Base-by-base conservation (phyloP, 257 asterid species). In the Plantago major region DNA sequence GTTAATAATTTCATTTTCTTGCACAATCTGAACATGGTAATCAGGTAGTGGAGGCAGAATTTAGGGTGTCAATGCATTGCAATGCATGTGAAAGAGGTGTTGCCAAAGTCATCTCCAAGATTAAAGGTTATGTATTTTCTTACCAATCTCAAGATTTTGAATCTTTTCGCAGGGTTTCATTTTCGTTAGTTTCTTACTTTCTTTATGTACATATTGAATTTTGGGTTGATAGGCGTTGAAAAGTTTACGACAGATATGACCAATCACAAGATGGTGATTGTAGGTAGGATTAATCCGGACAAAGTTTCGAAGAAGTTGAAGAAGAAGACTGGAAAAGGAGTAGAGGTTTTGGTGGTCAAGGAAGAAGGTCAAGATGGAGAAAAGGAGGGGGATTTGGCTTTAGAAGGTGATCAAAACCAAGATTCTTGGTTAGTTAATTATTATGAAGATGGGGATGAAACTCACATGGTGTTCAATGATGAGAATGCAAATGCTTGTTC, bases 401-500 rank as follows among this genome's bases (percentile, higher is more conserved):
- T 22, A 15, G 62, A 67, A 68, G 50, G 38, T 40, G 47, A 5
- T 43, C 65, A 37, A 58, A 3, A 33, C 10, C 67, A 16, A 55
- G 64, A 67, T 14, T 38, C 67, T 60, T 72, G 84, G 81, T 66
- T 69, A 43, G 51, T 60, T 48, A 75, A 69, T 48, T 76, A 66
- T 65, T 71, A 63, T 66, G 86, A 78, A 10, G 78, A 73, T 15
- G 60, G 61, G 60, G 40, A 33, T 33, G 79, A 75, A 68, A 28
- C 64, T 1, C 81, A 74, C 55, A 60, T 76, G 66, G 74, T 88
- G 80, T 84, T 92, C 12, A 89, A 80, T 38, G 93, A 92, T 67
- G 98, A 88, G 60, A 88, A 86, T 71, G 72, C 89, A 60, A 88
- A 92, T 79, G 78, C 95, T 7, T 92, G 97, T 77, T 75, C 73